Evolutionary conservation across 2,329 filamentous ascomycete species (phyloP).

Genomic region (Talaromyces atroroseus): DNA sequence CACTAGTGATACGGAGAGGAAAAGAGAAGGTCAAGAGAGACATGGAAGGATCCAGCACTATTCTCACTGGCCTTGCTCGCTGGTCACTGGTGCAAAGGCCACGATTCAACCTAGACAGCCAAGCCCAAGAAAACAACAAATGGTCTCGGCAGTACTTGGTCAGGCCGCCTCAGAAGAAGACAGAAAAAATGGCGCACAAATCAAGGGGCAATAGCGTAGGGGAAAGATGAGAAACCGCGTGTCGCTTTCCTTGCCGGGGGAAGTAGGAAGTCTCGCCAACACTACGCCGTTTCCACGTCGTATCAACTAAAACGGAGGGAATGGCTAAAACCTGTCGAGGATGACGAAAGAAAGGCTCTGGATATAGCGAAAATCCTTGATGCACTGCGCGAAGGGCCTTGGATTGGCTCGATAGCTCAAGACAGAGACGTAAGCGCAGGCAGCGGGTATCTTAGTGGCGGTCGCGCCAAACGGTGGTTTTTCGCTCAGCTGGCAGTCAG

Average conservation of each 20-base stretch:
- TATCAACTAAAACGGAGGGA: background rate
- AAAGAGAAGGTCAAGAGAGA: background rate
- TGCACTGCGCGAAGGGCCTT: background rate
- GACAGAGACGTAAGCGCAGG: background rate
- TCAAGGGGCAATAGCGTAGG: background rate
- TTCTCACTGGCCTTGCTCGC: no score
- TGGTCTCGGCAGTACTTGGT: background rate
- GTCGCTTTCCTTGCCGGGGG: background rate
- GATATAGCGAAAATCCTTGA: background rate
- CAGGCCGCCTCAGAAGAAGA: background rate
- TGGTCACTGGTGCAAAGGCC: no score
- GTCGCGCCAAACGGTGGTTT: background rate
- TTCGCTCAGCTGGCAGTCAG: no score
- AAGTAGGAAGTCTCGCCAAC: background rate
- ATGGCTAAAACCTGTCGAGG: background rate
- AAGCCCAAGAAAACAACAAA: background rate
- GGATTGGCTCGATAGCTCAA: background rate
- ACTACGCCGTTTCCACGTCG: background rate
- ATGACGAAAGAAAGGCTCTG: background rate
- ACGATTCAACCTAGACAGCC: no score
- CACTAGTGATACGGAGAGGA: background rate
- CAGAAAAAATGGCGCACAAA: background rate
- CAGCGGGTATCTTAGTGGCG: background rate
- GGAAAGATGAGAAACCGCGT: background rate
- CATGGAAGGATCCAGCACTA: no score